phyloP scores from a whole-genome alignment of 2,329 filamentous ascomycete species.

The Xylariaceae sp. region DNA sequence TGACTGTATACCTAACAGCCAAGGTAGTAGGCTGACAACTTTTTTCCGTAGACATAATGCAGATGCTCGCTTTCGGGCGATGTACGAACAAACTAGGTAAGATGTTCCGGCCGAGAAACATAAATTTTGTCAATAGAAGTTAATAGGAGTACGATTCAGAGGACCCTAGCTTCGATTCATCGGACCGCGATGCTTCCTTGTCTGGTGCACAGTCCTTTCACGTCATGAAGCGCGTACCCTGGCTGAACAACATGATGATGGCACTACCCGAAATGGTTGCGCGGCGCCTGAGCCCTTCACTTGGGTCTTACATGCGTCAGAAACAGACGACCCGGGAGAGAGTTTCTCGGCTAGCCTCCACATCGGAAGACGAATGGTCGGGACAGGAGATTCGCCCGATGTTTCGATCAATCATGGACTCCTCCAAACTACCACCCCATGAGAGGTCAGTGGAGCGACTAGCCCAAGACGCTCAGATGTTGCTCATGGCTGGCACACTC shows the following conservation, averaged over 20 bases:
- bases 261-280: conserved; percentile 1
- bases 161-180: conserved; percentile 11
- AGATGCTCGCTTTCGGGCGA: conserved; percentile 15
- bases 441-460: conserved; percentile 14
- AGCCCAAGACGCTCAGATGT: conserved; percentile 15
- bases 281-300: neutral
- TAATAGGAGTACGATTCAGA: conserved; percentile 3
- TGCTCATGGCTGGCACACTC: conserved; percentile 19
- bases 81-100: too few relatives aligned
- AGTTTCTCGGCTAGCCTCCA: conserved; percentile 6
- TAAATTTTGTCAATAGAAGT: too few relatives aligned
- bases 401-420: conserved; percentile 13
- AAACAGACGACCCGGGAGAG: conserved; percentile 6
- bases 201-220: conserved; percentile 7
- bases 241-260: conserved; percentile 14
- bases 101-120: too few relatives aligned
- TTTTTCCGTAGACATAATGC: conserved; percentile 7
- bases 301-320: conserved; percentile 10
- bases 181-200: conserved; percentile 6
- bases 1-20: neutral
- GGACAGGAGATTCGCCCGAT: conserved; percentile 13
- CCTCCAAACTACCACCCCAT: conserved; percentile 3
- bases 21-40: too few relatives aligned
- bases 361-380: conserved; percentile 17
- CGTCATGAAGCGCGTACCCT: conserved; percentile 17